Percentiles rank a stretch among this genome's conserved stretches.
These are phyloP conservation scores for Neltuma alba DNA, from an alignment of 306 rosid species.

Conservation along the genomic window DNA sequence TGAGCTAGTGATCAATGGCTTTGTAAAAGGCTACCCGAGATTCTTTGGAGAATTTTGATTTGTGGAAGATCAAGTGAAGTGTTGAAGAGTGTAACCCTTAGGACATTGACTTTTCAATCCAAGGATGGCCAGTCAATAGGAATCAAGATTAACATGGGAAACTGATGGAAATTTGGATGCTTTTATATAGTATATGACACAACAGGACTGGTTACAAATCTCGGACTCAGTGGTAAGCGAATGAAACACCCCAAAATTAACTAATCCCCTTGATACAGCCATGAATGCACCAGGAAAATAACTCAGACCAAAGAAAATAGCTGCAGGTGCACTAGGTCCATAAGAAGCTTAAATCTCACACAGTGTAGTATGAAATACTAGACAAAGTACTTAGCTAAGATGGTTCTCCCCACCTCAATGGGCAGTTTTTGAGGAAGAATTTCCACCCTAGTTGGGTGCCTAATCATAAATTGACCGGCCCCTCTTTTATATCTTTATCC, in stretches of 20 bases:
- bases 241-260: not conserved
- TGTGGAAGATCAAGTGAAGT: not conserved
- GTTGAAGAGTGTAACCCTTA: not conserved
- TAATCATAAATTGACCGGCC: not conserved
- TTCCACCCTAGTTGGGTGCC: not conserved
- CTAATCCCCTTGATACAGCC: not conserved
- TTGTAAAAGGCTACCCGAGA: not conserved
- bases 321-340: not conserved
- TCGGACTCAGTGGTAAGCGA: not conserved
- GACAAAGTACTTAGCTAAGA: not conserved
- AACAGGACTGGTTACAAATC: not conserved
- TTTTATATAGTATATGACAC: not conserved
- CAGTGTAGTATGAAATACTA: not conserved
- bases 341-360: not conserved
- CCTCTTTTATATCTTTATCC: slow-evolving; percentile 5
- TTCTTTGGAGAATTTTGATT: not conserved
- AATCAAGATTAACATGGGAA: not conserved
- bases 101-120: not conserved
- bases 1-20: not conserved
- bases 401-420: not conserved
- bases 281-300: not conserved
- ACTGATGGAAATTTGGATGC: not conserved
- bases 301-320: not conserved
- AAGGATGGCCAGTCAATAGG: not conserved
- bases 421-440: not conserved